A percentile compares a stretch with the other conserved stretches of the same genome.
These are phyloP conservation scores for Beauveria australis DNA, from an alignment of 2,329 filamentous ascomycete species.

Conservation along the genomic window DNA sequence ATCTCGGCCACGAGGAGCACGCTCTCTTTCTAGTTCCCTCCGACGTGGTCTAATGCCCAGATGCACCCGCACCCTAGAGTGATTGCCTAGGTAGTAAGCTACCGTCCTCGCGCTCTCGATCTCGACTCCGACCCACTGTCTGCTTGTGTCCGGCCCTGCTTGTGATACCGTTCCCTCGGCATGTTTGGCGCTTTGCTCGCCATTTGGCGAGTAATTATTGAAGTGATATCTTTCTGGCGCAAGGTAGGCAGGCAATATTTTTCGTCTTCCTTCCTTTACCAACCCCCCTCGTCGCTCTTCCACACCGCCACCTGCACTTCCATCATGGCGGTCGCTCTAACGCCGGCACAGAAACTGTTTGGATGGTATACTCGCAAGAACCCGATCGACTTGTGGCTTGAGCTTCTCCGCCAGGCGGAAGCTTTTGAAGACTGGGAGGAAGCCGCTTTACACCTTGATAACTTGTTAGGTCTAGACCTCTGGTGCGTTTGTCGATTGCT, in stretches of 20 bases:
- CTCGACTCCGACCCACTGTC: neutral
- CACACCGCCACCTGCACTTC: slow-evolving; percentile 13
- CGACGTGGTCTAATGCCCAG: slow-evolving; percentile 4
- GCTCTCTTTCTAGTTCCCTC: neutral
- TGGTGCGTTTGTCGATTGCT: slow-evolving; percentile 46
- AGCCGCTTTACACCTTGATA: slow-evolving; percentile 76
- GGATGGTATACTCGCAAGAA: slow-evolving; percentile 60
- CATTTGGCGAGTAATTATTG: slow-evolving; percentile 50
- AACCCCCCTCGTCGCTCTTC: neutral
- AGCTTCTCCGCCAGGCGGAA: slow-evolving; percentile 56
- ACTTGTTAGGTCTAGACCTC: slow-evolving; percentile 68
- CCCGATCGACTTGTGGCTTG: slow-evolving; percentile 56
- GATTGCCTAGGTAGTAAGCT: slow-evolving; percentile 2
- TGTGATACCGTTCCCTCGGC: slow-evolving; percentile 26
- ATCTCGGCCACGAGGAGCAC: slow-evolving; percentile 2
- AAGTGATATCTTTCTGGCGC: slow-evolving; percentile 56
- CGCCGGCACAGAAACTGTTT: slow-evolving; percentile 50
- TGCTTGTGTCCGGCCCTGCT: slow-evolving; percentile 18
- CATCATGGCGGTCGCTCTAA: slow-evolving; percentile 16
- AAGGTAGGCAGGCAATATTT: slow-evolving; percentile 36
- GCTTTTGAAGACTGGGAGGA: slow-evolving; percentile 81
- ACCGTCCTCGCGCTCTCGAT: neutral
- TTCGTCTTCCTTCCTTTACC: slow-evolving; percentile 6
- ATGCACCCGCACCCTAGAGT: neutral
- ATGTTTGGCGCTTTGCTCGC: slow-evolving; percentile 37